Conservation (phyloP, 441 rosid species). For the Populus hybrid region DNA sequence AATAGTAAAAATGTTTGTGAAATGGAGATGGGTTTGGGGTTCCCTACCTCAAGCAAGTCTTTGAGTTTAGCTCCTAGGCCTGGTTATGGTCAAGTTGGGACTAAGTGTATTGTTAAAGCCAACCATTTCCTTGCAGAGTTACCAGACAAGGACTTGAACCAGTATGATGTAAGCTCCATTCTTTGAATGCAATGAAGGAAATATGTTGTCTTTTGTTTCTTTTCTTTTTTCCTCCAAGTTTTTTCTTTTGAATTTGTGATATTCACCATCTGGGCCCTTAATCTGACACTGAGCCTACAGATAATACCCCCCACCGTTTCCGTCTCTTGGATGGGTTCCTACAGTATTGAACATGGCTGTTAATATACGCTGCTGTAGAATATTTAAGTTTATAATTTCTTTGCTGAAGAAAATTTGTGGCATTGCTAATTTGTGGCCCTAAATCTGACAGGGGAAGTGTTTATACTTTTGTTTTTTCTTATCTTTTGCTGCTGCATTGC, state of each 20-base stretch:
- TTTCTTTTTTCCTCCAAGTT: neutral
- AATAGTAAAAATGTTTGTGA: slow-evolving; percentile 29
- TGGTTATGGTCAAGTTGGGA: slow-evolving; percentile 41
- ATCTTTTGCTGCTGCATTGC: slow-evolving; percentile 35
- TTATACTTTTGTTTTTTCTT: slow-evolving; percentile 24
- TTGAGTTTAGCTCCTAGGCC: slow-evolving; percentile 60
- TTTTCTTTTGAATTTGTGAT: neutral
- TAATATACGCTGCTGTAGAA: slow-evolving; percentile 2
- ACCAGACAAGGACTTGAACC: slow-evolving; percentile 38
- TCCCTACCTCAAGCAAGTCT: slow-evolving; percentile 69
- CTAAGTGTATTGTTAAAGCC: slow-evolving; percentile 47
- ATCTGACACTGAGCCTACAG: slow-evolving; percentile 24
- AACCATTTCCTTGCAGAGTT: slow-evolving; percentile 51
- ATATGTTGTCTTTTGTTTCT: neutral
- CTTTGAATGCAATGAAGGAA: slow-evolving; percentile 13
- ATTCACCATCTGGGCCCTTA: slow-evolving; percentile 9
- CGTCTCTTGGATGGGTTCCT: too few species aligned
- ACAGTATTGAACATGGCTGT: slow-evolving; percentile 9
- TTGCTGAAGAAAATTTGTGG: slow-evolving; percentile 25
- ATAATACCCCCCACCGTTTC: too few species aligned
- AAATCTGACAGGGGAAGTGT: slow-evolving; percentile 34
- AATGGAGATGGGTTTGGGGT: slow-evolving; percentile 56
- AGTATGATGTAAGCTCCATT: slow-evolving; percentile 40
- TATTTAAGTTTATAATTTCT: neutral
- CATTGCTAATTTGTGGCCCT: too few species aligned